Percentiles rank a stretch among this genome's conserved stretches.
Evolutionary conservation across 192 early-diverging fungal genomes (phyloP).

Genomic region (Tieghemiomyces parasiticus): DNA sequence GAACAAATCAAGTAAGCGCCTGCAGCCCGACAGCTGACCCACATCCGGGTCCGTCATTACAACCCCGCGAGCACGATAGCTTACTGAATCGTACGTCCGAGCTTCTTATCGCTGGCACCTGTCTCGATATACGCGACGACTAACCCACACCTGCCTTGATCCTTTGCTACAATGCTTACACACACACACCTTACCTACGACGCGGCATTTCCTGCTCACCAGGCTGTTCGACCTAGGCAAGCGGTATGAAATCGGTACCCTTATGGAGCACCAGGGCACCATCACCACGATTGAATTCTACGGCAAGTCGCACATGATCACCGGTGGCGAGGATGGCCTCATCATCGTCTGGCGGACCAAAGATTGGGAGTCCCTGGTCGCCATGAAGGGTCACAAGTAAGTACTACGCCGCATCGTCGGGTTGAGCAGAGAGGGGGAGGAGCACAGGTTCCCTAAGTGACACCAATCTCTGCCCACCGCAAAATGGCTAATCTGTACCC

Average conservation of each 20-base stretch:
- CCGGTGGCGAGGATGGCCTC: slow-evolving; percentile 76
- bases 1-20: slow-evolving; percentile 73
- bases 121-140: background rate
- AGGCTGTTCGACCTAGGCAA: slow-evolving; percentile 72
- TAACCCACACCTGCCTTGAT: background rate
- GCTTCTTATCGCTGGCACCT: background rate
- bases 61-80: background rate
- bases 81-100: background rate
- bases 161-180: background rate
- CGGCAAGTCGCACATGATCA: slow-evolving; percentile 69
- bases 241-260: slow-evolving; percentile 76
- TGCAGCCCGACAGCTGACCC: no score
- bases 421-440: no score
- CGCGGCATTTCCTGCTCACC: no score
- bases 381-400: slow-evolving; percentile 61
- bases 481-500: no score
- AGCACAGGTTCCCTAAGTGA: slow-evolving; percentile 1
- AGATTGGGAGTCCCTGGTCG: slow-evolving; percentile 94
- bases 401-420: slow-evolving; percentile 14
- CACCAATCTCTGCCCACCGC: no score
- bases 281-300: slow-evolving; percentile 78
- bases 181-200: no score
- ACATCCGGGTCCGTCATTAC: no score
- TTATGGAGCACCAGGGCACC: slow-evolving; percentile 85
- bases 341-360: slow-evolving; percentile 82